Percentiles rank a stretch among this genome's conserved stretches.
These are phyloP conservation scores for Skeletonema grethae DNA, from an alignment of 108 stramenopile genomes.

Conservation along the genomic window DNA sequence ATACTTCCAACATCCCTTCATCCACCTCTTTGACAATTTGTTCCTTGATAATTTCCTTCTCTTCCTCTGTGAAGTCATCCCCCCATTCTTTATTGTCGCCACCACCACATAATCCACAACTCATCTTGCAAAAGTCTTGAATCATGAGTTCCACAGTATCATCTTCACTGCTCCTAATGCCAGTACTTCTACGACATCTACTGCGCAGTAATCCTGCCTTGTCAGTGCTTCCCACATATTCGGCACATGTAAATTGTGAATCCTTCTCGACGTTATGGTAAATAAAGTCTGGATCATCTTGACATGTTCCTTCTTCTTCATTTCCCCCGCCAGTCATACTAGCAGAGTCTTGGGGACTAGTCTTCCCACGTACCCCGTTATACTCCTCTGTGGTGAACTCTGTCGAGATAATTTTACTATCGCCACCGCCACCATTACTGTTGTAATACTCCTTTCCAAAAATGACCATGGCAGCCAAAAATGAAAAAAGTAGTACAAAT, in stretches of 20 bases:
- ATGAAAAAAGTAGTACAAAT: neutral
- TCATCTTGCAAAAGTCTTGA: neutral
- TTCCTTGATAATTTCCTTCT: conserved; percentile 5
- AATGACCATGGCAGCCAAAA: neutral
- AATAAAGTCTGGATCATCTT: neutral
- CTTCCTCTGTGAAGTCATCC: neutral
- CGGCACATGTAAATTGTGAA: neutral
- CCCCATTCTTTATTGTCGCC: neutral
- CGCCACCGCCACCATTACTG: neutral
- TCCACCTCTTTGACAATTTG: conserved; percentile 7
- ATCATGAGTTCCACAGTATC: neutral
- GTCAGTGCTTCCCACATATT: neutral
- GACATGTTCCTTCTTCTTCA: neutral
- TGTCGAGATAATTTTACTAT: neutral
- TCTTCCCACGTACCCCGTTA: neutral
- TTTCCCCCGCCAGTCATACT: too few species aligned
- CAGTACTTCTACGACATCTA: neutral
- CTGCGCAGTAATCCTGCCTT: neutral
- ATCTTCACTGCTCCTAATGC: neutral
- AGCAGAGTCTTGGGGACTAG: too few species aligned
- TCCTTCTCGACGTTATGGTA: neutral
- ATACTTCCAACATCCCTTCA: neutral
- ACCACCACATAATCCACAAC: neutral
- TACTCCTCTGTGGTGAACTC: neutral
- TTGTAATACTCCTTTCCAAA: neutral